Evolutionary conservation across 2,329 filamentous ascomycete genomes (phyloP), one percentile per base, ranked within the genome.

Genomic region (Colletotrichum sansevieriae): DNA sequence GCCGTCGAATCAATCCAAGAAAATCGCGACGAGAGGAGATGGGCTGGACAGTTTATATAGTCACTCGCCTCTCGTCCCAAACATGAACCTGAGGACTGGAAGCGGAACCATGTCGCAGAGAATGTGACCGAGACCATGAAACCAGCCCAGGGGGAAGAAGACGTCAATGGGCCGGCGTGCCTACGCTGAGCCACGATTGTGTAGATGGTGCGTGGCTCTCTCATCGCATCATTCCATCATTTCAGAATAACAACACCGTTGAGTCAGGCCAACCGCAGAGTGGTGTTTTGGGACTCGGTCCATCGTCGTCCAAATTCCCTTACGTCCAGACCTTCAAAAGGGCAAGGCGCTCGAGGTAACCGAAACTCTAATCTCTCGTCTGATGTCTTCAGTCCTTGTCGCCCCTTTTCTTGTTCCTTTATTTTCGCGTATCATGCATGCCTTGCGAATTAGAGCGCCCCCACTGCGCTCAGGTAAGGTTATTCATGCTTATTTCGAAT

Each of bases 311-410:
- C 65, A 41, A 68, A 59, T 61, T 65, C 61, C 65, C 52, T 68
- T 52, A 68, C 65, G 58, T 64, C 65, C 52, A 57, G 65, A 52
- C 65, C 65, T 63, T 63, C 51, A 63, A 63, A 67, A 25, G 52
- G 65, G 59, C 37, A 63, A 57, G 59, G 52, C 37, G 65, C 51
- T 63, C 52, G 46, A 63, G 52, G 52, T 13, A 64, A 63, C 52
- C 65, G 61, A 65, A 68, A 68, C 65, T 68, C 61, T 68, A 57
- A 43, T 55, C 55, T n/a, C 7, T 68, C 61, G 62, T 65, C 65
- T 35, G 61, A 68, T 49, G 46, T 65, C 61, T 44, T 41, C n/a
- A 54, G 54, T 46, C 37, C 10, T 20, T 22, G 47, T 41, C 33
- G 49, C 37, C 46, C 29, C 25, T 29, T 41, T 39, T 11, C 33